These are phyloP conservation scores for Cucurbita argyrosperma DNA, from an alignment of 306 rosid genomes.

Conservation along the genomic window DNA sequence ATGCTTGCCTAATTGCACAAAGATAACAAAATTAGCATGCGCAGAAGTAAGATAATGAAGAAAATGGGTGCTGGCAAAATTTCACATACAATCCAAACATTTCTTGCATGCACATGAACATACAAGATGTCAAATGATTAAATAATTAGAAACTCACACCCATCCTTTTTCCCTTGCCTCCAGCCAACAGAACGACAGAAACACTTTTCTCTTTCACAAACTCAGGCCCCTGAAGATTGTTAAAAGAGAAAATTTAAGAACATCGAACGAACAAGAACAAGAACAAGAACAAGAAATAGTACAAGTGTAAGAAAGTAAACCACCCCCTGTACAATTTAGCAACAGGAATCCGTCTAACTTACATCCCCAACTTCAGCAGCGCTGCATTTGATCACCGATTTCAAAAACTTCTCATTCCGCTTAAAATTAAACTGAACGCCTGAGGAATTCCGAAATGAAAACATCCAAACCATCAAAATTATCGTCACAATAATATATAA, in stretches of 20 bases:
- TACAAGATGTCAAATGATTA: background rate
- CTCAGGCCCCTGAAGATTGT: conserved; percentile 7
- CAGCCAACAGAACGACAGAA: conserved; percentile 65
- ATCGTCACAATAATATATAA: background rate
- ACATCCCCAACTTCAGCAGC: conserved; percentile 13
- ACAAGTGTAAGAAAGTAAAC: background rate
- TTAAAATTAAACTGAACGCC: conserved; percentile 15
- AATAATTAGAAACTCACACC: conserved; percentile 36
- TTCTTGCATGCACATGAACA: background rate
- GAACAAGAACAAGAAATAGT: background rate
- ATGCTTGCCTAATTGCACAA: conserved; percentile 49
- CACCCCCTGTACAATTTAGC: background rate
- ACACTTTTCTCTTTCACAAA: conserved; percentile 42
- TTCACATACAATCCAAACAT: background rate
- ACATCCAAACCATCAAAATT: background rate
- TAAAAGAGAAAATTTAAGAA: background rate
- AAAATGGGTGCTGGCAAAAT: background rate
- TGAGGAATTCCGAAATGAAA: conserved; percentile 3
- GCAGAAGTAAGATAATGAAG: background rate
- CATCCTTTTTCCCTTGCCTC: conserved; percentile 83
- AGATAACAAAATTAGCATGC: conserved; percentile 1
- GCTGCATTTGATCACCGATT: conserved; percentile 13
- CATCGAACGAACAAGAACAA: background rate
- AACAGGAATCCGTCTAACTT: background rate
- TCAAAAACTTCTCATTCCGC: conserved; percentile 12